Conservation (phyloP, 805 yeast genomes). For the Saccharomycopsis sp. region DNA sequence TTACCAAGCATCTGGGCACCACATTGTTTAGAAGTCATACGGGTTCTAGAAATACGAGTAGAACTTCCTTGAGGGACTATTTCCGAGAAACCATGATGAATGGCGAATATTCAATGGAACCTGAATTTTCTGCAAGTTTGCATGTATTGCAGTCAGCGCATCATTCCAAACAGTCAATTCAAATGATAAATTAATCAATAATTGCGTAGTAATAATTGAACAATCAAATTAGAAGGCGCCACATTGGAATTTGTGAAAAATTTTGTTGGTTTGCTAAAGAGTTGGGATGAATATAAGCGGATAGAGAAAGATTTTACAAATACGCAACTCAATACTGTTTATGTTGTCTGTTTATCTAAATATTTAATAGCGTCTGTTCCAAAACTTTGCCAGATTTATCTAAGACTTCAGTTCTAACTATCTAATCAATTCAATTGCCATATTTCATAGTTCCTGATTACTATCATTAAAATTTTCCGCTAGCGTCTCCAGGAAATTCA, state of each 20-base stretch:
- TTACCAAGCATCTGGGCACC: not conserved
- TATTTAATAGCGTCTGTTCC: conserved; percentile 11
- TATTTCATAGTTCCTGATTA: conserved; percentile 29
- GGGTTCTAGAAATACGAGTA: not conserved
- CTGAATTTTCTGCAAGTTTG: conserved; percentile 9
- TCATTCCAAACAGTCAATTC: no score
- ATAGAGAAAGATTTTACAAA: not conserved
- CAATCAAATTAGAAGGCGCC: no score
- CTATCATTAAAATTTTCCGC: conserved; percentile 23
- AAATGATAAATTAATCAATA: no score
- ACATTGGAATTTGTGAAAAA: no score
- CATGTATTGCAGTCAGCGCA: no score
- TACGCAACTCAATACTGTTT: no score
- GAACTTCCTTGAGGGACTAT: conserved; percentile 7
- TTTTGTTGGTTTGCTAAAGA: no score
- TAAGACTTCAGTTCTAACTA: conserved; percentile 28
- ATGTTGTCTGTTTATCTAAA: conserved; percentile 1
- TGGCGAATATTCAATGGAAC: conserved; percentile 11
- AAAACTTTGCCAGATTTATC: conserved; percentile 20
- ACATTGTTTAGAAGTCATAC: not conserved
- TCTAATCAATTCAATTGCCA: conserved; percentile 27
- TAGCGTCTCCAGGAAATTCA: conserved; percentile 25
- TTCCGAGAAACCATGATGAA: no score
- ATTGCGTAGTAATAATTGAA: no score
- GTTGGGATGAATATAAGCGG: no score